phyloP scores from a whole-genome alignment of 495 filamentous ascomycete genomes.

The Penicillium bovifimosum region DNA sequence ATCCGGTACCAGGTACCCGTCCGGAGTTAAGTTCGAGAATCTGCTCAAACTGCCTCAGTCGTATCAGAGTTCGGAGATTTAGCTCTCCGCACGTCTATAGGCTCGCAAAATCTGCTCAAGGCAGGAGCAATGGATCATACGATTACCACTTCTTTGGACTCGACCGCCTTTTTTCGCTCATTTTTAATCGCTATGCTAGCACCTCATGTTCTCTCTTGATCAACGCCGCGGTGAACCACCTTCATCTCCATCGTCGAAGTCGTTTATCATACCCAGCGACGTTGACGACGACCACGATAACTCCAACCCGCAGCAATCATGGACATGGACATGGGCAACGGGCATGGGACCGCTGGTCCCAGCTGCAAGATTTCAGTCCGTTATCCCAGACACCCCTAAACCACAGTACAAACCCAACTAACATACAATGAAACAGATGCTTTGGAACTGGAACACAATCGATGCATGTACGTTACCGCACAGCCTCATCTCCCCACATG shows the following conservation, averaged over 20 bases:
- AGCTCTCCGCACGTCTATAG: background rate
- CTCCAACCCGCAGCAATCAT: too few relatives aligned
- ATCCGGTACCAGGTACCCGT: background rate
- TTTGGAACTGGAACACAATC: slow-evolving; percentile 73
- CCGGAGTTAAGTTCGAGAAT: background rate
- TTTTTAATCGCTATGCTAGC: too few relatives aligned
- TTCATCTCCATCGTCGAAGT: too few relatives aligned
- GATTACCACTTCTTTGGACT: too few relatives aligned
- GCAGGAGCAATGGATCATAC: too few relatives aligned
- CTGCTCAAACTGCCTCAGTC: slow-evolving; percentile 3
- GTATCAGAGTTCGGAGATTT: background rate
- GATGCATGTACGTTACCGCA: slow-evolving; percentile 47
- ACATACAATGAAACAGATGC: slow-evolving; percentile 46
- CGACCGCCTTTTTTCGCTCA: too few relatives aligned
- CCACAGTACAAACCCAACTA: background rate
- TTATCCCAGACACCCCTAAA: slow-evolving; percentile 5
- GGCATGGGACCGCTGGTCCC: slow-evolving; percentile 29
- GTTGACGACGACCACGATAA: background rate
- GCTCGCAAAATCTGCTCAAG: background rate
- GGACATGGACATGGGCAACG: slow-evolving; percentile 27
- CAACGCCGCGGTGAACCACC: background rate
- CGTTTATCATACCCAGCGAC: too few relatives aligned
- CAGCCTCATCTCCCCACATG: background rate
- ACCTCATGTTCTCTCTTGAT: background rate
- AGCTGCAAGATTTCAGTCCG: slow-evolving; percentile 42